Evolutionary conservation across 139 green algal genomes (phyloP).

Genomic region (Chlamydomonas sp.): DNA sequence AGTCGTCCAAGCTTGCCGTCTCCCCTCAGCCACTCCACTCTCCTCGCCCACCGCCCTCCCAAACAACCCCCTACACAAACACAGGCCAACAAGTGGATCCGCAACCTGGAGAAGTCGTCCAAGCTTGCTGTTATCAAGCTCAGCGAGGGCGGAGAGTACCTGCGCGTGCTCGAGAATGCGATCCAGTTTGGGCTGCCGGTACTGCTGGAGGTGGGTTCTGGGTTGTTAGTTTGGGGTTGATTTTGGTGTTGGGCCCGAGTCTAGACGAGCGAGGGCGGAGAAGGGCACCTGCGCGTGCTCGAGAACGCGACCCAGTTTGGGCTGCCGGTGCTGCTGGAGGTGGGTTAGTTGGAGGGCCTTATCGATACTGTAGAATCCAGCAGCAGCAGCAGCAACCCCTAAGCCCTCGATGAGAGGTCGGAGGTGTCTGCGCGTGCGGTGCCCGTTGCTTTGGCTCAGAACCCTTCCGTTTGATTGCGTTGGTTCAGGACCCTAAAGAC

Average conservation of each 20-base stretch:
- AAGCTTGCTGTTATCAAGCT: constrained; percentile 68
- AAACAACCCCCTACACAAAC: constrained; percentile 10
- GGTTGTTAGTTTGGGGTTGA: constrained; percentile 58
- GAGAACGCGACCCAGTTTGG: constrained; percentile 75
- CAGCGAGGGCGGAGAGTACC: constrained; percentile 59
- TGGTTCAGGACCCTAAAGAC: too few species aligned
- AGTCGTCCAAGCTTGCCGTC: background rate
- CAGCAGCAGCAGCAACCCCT: too few species aligned
- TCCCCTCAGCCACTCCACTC: background rate
- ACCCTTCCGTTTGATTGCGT: too few species aligned
- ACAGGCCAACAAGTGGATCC: constrained; percentile 79
- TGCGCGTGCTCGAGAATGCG: constrained; percentile 64
- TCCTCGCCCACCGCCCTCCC: background rate
- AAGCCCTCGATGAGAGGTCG: too few species aligned
- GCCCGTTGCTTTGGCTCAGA: too few species aligned
- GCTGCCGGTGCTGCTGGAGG: constrained; percentile 65
- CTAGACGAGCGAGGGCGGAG: constrained; percentile 60
- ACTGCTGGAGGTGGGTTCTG: constrained; percentile 47
- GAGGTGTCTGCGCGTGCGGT: too few species aligned
- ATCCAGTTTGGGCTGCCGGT: constrained; percentile 73
- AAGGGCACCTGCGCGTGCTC: constrained; percentile 60
- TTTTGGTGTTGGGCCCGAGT: too few species aligned
- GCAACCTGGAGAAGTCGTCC: constrained; percentile 46
- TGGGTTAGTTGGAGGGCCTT: too few species aligned
- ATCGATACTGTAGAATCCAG: too few species aligned